A percentile compares a stretch with the other conserved stretches of the same genome.
phyloP scores from a whole-genome alignment of 768 basidiomycete genomes.

The Coprinopsis sp. region DNA sequence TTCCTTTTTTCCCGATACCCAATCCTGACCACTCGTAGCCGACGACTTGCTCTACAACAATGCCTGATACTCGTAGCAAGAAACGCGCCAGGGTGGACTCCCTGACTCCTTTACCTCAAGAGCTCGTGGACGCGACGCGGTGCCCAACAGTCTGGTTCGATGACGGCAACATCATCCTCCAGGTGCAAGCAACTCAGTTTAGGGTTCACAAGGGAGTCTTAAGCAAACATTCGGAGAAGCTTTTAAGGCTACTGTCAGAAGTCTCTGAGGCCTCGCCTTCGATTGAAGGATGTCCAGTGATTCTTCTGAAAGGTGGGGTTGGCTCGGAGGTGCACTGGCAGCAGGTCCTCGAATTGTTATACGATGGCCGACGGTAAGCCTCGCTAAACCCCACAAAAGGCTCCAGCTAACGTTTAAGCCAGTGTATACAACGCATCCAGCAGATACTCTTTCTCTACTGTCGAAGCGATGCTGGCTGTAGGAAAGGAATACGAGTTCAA shows the following conservation, averaged over 20 bases:
- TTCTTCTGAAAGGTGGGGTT: no score
- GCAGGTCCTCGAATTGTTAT: no score
- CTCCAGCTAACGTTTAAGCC: background rate
- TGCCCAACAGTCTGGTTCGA: conserved; percentile 9
- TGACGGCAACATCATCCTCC: conserved; percentile 11
- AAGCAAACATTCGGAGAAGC: conserved; percentile 9
- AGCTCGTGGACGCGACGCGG: no score
- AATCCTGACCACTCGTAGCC: no score
- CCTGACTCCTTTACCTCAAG: no score
- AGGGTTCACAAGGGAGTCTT: conserved; percentile 10
- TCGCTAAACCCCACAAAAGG: background rate
- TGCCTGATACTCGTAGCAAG: no score
- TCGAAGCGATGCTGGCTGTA: background rate
- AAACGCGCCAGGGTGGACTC: no score
- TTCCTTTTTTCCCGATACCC: no score
- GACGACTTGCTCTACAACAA: no score
- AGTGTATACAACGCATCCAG: background rate
- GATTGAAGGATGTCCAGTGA: background rate
- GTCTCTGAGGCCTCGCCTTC: background rate
- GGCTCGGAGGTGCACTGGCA: no score
- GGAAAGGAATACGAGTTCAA: background rate
- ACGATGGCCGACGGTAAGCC: no score
- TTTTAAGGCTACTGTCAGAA: conserved; percentile 4
- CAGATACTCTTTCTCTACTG: background rate
- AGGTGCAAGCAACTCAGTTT: conserved; percentile 9